Percentiles rank a stretch among this genome's conserved stretches.
phyloP scores from a whole-genome alignment of 106 monocot genomes.

The Dendrobium huoshanense region DNA sequence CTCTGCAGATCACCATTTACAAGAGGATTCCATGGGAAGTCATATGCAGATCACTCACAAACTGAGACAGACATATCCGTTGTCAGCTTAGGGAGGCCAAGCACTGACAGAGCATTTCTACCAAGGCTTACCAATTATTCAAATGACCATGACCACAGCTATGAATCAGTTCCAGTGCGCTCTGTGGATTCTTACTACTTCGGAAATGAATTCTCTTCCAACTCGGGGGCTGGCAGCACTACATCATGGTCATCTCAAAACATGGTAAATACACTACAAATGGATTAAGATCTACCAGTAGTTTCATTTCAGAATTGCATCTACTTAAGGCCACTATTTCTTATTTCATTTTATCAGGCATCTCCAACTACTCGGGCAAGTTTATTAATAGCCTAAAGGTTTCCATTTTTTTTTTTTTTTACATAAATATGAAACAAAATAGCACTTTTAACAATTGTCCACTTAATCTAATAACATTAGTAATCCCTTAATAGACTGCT shows the following conservation, averaged over 20 bases:
- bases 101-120: slow-evolving; percentile 28
- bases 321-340: too few relatives aligned
- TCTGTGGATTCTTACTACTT: slow-evolving; percentile 9
- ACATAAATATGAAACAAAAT: too few relatives aligned
- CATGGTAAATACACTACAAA: slow-evolving; percentile 11
- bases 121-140: slow-evolving; percentile 33
- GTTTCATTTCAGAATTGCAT: not conserved
- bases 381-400: too few relatives aligned
- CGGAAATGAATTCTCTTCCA: slow-evolving; percentile 21
- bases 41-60: slow-evolving; percentile 18
- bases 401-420: too few relatives aligned
- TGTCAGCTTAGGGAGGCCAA: slow-evolving; percentile 59
- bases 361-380: too few relatives aligned
- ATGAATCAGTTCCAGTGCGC: slow-evolving; percentile 13
- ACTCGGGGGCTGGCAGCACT: slow-evolving; percentile 5
- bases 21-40: slow-evolving; percentile 23
- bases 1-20: slow-evolving; percentile 53
- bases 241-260: slow-evolving; percentile 29
- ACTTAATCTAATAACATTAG: too few relatives aligned
- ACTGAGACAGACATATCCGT: slow-evolving; percentile 54
- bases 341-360: too few relatives aligned
- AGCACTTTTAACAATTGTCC: too few relatives aligned
- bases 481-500: too few relatives aligned
- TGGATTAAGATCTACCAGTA: not conserved
- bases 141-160: slow-evolving; percentile 24